These are phyloP conservation scores for Leptographium flavum DNA, from an alignment of 2,329 filamentous ascomycete species.

Conservation along the genomic window DNA sequence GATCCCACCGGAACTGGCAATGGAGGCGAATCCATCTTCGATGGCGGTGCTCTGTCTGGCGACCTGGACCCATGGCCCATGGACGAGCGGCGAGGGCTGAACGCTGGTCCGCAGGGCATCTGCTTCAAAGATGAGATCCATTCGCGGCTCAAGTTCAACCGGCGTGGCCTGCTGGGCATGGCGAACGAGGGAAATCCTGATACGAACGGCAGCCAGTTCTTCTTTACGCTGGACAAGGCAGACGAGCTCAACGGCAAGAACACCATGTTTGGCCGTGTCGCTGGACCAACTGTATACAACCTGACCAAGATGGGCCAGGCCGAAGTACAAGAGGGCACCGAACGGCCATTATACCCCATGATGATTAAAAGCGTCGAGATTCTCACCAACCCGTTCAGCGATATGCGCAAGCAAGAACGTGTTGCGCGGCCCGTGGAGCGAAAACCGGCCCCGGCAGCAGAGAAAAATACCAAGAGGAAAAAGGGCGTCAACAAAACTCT, in stretches of 20 bases:
- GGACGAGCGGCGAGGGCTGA: constrained; percentile 48
- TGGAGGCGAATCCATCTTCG: constrained; percentile 84
- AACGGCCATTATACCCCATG: constrained; percentile 74
- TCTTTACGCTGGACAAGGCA: constrained; percentile 76
- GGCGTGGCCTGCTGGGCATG: constrained; percentile 86
- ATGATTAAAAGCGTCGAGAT: constrained; percentile 64
- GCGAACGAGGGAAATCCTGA: constrained; percentile 68
- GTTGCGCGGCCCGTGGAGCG: constrained; percentile 33
- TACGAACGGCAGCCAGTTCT: constrained; percentile 93
- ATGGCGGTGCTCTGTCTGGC: constrained; percentile 61
- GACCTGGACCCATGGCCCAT: constrained; percentile 61
- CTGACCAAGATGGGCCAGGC: constrained; percentile 83
- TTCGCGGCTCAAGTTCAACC: constrained; percentile 81
- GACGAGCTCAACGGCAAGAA: constrained; percentile 81
- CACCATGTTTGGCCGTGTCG: constrained; percentile 83
- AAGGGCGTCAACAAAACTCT: constrained; percentile 49
- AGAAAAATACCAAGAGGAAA: constrained; percentile 55
- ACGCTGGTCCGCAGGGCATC: constrained; percentile 43
- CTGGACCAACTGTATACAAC: constrained; percentile 92
- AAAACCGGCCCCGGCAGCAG: constrained; percentile 19
- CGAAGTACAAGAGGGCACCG: constrained; percentile 64
- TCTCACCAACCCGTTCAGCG: constrained; percentile 67
- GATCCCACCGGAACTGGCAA: constrained; percentile 87
- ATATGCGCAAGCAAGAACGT: constrained; percentile 58
- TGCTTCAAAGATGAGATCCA: constrained; percentile 79